Conservation (phyloP, 805 yeast species). For the Clavispora santaluciae region DNA sequence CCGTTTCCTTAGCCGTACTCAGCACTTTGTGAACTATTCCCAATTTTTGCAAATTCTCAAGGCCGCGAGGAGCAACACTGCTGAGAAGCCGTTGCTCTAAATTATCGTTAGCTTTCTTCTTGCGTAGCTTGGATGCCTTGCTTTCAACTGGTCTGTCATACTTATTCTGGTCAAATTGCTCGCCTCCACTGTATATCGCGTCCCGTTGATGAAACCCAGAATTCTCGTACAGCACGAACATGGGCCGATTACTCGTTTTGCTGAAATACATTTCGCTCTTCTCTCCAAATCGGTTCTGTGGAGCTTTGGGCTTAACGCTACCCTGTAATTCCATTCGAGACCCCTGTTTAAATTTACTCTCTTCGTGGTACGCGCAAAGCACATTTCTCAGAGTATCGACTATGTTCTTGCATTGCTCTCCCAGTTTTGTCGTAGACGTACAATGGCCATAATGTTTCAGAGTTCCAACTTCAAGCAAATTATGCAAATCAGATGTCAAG, state of each 20-base stretch:
- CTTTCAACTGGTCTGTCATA: slow-evolving; percentile 16
- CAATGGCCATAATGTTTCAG: slow-evolving; percentile 69
- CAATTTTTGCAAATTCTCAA: slow-evolving; percentile 13
- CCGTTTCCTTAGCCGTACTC: slow-evolving; percentile 10
- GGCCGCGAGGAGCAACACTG: slow-evolving; percentile 9
- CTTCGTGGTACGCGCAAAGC: slow-evolving; percentile 71
- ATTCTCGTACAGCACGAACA: slow-evolving; percentile 15
- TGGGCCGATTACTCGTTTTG: slow-evolving; percentile 18
- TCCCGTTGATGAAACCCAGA: slow-evolving; percentile 14
- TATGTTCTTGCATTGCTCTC: slow-evolving; percentile 56
- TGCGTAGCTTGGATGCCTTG: slow-evolving; percentile 13
- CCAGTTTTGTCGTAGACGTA: slow-evolving; percentile 37
- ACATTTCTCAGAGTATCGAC: slow-evolving; percentile 50
- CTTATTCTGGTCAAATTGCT: slow-evolving; percentile 14
- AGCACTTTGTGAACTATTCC: slow-evolving; percentile 16
- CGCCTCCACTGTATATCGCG: slow-evolving; percentile 13
- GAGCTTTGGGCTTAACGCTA: slow-evolving; percentile 51
- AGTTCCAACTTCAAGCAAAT: slow-evolving; percentile 69
- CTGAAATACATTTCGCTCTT: slow-evolving; percentile 15
- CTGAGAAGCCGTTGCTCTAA: slow-evolving; percentile 11
- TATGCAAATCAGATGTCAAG: slow-evolving; percentile 44
- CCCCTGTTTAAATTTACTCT: slow-evolving; percentile 48
- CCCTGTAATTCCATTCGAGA: slow-evolving; percentile 72
- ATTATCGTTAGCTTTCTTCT: slow-evolving; percentile 14
- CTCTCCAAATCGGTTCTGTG: slow-evolving; percentile 37